These are phyloP conservation scores for Chlorella ohadii DNA, from an alignment of 139 green algal species.

Conservation along the genomic window DNA sequence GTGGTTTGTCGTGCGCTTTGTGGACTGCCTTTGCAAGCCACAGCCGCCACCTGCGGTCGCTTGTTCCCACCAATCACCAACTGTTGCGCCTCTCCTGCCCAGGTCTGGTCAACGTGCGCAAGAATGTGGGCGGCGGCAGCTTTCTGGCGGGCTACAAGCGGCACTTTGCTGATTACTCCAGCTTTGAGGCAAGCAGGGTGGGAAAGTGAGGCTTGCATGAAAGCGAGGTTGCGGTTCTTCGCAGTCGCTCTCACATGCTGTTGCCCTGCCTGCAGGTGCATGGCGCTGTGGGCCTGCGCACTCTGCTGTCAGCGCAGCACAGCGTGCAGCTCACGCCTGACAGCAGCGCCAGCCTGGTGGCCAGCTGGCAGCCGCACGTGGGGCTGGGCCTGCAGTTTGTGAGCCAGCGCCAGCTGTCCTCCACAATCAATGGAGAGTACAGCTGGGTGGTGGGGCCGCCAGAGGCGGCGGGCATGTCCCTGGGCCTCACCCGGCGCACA, in stretches of 20 bases:
- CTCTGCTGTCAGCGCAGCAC: slow-evolving; percentile 32
- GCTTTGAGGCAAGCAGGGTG: slow-evolving; percentile 1
- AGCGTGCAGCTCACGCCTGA: slow-evolving; percentile 37
- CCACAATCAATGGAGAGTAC: slow-evolving; percentile 36
- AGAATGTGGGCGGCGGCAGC: slow-evolving; percentile 46
- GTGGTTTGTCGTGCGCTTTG: background rate
- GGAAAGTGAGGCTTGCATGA: too few relatives aligned
- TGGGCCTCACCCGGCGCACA: slow-evolving; percentile 32
- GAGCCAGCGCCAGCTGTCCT: slow-evolving; percentile 41
- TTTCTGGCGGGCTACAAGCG: slow-evolving; percentile 58
- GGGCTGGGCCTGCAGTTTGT: slow-evolving; percentile 49
- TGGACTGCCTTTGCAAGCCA: too few relatives aligned
- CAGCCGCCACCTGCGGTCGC: background rate
- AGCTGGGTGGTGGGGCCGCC: slow-evolving; percentile 44
- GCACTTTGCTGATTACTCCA: slow-evolving; percentile 24
- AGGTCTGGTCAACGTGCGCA: slow-evolving; percentile 55
- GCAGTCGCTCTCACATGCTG: background rate
- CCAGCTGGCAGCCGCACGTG: slow-evolving; percentile 40
- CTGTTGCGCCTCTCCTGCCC: background rate
- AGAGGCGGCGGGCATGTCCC: slow-evolving; percentile 14
- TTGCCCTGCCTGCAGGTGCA: background rate
- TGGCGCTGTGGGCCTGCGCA: slow-evolving; percentile 44
- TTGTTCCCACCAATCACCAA: background rate
- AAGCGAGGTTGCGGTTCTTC: too few relatives aligned
- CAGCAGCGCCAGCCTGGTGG: slow-evolving; percentile 16